phyloP scores from a whole-genome alignment of 2,329 filamentous ascomycete species.

The Neofusicoccum umdonicola region DNA sequence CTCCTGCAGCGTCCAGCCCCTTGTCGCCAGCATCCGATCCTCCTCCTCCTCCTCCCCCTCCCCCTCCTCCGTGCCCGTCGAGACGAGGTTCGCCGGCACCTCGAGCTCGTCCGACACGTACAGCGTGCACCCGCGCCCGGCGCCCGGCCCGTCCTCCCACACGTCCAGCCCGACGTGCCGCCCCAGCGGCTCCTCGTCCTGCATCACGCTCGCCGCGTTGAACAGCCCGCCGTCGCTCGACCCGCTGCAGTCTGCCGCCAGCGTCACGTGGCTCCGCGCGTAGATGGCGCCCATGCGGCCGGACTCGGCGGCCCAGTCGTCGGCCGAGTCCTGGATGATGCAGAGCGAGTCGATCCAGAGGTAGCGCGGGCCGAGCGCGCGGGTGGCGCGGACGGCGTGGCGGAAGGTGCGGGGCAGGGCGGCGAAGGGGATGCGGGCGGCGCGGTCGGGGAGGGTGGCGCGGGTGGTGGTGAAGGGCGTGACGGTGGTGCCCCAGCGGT shows the following conservation, averaged over 20 bases:
- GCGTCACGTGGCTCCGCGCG: not conserved
- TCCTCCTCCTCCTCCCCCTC: not conserved
- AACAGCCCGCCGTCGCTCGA: not conserved
- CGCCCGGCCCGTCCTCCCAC: no score
- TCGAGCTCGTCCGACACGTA: not conserved
- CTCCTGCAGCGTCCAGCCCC: slow-evolving; percentile 37
- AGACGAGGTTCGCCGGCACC: not conserved
- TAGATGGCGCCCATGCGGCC: slow-evolving; percentile 5
- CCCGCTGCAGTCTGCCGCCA: not conserved
- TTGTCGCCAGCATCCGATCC: not conserved
- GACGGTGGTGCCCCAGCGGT: not conserved
- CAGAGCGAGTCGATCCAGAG: slow-evolving; percentile 22
- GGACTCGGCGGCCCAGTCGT: slow-evolving; percentile 12
- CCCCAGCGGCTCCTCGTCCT: not conserved
- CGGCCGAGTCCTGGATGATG: slow-evolving; percentile 16
- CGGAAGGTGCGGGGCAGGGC: slow-evolving; percentile 13
- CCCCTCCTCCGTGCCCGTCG: not conserved
- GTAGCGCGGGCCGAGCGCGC: not conserved
- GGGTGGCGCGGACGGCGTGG: slow-evolving; percentile 12
- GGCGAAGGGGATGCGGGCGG: not conserved
- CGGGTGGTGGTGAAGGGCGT: not conserved
- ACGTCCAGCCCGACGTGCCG: not conserved
- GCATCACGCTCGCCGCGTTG: not conserved
- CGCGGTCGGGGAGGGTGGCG: not conserved
- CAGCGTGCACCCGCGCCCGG: not conserved